phyloP scores from a whole-genome alignment of 129 eudicot genomes.

The Dittrichia graveolens region DNA sequence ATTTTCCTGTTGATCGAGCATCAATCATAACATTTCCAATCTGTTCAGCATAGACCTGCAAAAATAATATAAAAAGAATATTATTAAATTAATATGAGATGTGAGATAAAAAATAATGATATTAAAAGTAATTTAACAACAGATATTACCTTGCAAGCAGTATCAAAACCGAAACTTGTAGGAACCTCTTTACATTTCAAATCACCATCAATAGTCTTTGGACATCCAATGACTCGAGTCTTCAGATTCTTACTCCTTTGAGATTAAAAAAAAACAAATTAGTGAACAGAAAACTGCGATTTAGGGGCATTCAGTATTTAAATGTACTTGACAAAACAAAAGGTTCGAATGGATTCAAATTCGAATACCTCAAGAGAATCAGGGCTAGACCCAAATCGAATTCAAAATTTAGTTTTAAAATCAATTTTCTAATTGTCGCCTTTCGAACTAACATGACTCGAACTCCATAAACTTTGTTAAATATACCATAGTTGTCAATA shows the following conservation, averaged over 20 bases:
- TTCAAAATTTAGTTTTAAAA: no score
- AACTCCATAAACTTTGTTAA: no score
- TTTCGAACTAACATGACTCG: no score
- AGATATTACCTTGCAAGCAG: slow-evolving; percentile 89
- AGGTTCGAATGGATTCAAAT: no score
- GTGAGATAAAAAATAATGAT: slow-evolving; percentile 1
- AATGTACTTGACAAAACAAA: no score
- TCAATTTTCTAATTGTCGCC: no score
- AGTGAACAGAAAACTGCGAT: no score
- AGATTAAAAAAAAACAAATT: neutral
- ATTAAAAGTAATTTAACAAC: neutral
- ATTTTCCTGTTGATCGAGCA: slow-evolving; percentile 99
- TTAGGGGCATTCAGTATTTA: no score
- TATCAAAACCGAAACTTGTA: slow-evolving; percentile 94
- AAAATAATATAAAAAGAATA: neutral
- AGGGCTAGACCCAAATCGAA: no score
- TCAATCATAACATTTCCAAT: slow-evolving; percentile 98
- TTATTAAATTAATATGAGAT: neutral
- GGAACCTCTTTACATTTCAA: slow-evolving; percentile 98
- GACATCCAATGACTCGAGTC: slow-evolving; percentile 94
- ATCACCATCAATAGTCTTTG: slow-evolving; percentile 99
- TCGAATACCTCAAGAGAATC: no score
- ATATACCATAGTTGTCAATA: no score
- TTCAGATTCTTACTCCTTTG: slow-evolving; percentile 88
- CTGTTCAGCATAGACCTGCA: slow-evolving; percentile 97